Evolutionary conservation across 2,329 filamentous ascomycete species (phyloP), one percentile per base, ranked within the genome.

Genomic region (Sporothrix luriei): DNA sequence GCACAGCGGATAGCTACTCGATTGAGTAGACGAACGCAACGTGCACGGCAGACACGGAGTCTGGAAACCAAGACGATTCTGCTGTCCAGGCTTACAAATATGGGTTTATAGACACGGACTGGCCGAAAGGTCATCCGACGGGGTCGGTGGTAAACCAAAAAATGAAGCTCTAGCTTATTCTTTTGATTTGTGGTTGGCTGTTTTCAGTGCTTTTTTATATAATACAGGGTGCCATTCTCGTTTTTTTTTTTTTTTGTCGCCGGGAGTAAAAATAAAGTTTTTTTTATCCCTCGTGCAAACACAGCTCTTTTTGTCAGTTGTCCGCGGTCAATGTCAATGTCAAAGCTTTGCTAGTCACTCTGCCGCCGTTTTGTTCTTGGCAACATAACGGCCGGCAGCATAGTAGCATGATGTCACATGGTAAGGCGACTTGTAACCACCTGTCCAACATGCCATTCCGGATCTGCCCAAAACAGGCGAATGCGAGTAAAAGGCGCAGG

Each of bases 1-100:
- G 88, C 24, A 83, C 88, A 69, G 90, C 92, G 5, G 92, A 94
- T 74, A 87, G 87, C 73, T 96, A 92, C 79, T 76, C 89, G 72
- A 90, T 96, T 76, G 90, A 92, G 80, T 94, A 88, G 33, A 19
- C 46, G n/a, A 40, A 21, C 54, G 59, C 38, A 64, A 33, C 14
- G 19, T n/a, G 19, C 24, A 51, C n/a, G 19, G 43, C 11, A 48
- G 59, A 29, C n/a, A 46, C 13, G 19, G 4, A 26, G 14, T 19
- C 49, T 26, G 52, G 38, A 24, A 11, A 11, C 29, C 1, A 57
- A 3, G 4, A 21, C 9, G 29, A 29, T 19, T 21, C n/a, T 29
- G 54, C 26, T 11, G 24, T 14, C 19, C 5, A 21, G 29, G 29
- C 24, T 24, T 52, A 38, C n/a, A 19, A 61, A 19, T 59, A 62